Conservation (phyloP, 495 filamentous ascomycete genomes). For the Aspergillus wentii region DNA sequence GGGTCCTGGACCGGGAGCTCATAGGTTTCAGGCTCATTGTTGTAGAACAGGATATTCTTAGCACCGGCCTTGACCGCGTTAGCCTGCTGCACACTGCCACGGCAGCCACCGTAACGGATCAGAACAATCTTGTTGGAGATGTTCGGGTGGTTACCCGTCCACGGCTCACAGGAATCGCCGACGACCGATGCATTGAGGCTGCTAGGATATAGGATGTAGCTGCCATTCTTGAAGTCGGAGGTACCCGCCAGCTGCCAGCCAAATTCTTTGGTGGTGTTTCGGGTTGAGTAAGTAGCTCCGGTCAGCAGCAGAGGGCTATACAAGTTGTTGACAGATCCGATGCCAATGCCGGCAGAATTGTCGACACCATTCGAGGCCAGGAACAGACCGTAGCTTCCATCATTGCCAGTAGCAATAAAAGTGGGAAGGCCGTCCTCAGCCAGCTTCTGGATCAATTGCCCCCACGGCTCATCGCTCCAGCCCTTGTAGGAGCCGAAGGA, state of each 20-base stretch:
- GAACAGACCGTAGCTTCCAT: no score
- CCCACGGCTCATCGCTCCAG: constrained; percentile 38
- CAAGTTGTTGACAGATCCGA: constrained; percentile 51
- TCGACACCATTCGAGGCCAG: constrained; percentile 34
- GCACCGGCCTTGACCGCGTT: constrained; percentile 49
- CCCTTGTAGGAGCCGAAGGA: constrained; percentile 53
- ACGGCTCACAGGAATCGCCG: constrained; percentile 40
- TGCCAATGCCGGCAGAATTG: constrained; percentile 45
- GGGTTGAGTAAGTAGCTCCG: constrained; percentile 8
- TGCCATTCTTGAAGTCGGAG: constrained; percentile 13
- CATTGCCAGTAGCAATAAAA: no score
- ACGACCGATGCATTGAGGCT: constrained; percentile 43
- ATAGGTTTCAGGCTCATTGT: constrained; percentile 28
- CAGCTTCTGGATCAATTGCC: constrained; percentile 3
- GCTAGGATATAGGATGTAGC: constrained; percentile 38
- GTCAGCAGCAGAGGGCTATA: constrained; percentile 16
- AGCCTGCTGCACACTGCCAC: constrained; percentile 40
- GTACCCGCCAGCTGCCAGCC: constrained; percentile 9
- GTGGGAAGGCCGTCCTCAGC: no score
- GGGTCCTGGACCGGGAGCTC: constrained; percentile 10
- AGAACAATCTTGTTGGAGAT: constrained; percentile 48
- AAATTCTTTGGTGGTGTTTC: constrained; percentile 11
- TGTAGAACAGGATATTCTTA: constrained; percentile 48
- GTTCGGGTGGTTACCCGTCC: constrained; percentile 41
- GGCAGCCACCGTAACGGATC: constrained; percentile 49